Percentiles rank a stretch among this genome's conserved stretches.
Conservation (phyloP, 306 rosid genomes). For the Quercus dentata region DNA sequence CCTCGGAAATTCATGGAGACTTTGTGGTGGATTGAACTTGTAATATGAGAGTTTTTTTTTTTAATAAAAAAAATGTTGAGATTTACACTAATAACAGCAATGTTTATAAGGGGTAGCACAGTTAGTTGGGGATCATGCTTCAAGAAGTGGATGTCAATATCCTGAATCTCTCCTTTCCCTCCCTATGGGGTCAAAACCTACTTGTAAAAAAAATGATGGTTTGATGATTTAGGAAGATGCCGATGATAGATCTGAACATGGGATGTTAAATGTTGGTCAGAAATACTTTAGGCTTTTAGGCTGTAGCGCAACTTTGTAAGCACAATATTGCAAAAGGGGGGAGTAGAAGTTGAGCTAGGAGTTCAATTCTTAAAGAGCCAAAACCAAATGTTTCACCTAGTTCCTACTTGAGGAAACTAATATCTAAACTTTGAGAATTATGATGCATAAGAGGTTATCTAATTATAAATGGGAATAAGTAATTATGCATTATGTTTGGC, state of each 20-base stretch:
- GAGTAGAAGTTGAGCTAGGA: neutral
- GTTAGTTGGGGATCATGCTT: too few species aligned
- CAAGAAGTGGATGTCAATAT: too few species aligned
- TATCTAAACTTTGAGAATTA: neutral
- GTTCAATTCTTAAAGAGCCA: neutral
- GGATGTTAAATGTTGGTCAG: neutral
- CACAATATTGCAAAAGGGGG: neutral
- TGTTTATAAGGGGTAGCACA: too few species aligned
- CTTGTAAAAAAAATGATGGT: neutral
- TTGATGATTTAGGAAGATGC: neutral
- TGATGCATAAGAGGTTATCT: neutral
- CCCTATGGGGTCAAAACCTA: too few species aligned
- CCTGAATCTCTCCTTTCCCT: too few species aligned
- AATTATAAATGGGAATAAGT: neutral
- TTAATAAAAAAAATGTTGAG: too few species aligned
- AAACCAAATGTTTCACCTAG: neutral
- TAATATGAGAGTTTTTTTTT: too few species aligned
- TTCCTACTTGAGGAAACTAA: neutral
- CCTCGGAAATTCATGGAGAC: too few species aligned
- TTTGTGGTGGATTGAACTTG: too few species aligned
- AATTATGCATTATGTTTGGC: neutral
- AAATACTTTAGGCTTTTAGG: neutral
- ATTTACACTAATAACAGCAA: too few species aligned
- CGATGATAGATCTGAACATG: neutral
- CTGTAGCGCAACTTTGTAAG: neutral